These are phyloP conservation scores for Mortierella sp. DNA, from an alignment of 371 early-diverging fungal genomes.

Conservation along the genomic window DNA sequence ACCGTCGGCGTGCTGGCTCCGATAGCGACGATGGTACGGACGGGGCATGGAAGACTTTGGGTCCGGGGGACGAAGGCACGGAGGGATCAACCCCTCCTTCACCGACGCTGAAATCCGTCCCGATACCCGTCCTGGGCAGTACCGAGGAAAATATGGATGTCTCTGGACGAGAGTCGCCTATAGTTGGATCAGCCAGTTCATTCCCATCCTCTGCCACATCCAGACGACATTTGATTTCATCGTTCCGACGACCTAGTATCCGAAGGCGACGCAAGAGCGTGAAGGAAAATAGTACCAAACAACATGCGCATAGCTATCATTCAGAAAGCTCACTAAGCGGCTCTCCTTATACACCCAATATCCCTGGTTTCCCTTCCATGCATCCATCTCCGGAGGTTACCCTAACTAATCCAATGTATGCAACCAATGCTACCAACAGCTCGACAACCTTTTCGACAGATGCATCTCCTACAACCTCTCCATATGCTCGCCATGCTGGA, in stretches of 20 bases:
- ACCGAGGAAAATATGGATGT: conserved; percentile 4
- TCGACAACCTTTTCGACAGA: conserved; percentile 25
- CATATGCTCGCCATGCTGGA: conserved; percentile 14
- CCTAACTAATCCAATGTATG: conserved; percentile 3
- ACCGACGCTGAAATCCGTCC: background rate
- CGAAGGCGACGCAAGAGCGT: conserved; percentile 39
- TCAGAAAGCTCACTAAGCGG: conserved; percentile 29
- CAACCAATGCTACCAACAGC: background rate
- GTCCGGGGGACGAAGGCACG: conserved; percentile 8
- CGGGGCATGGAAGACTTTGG: conserved; percentile 43
- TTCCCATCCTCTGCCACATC: conserved; percentile 21
- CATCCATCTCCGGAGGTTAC: conserved; percentile 5
- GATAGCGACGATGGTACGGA: conserved; percentile 20
- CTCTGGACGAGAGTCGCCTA: conserved; percentile 26
- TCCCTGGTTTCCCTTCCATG: conserved; percentile 19
- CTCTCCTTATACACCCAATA: conserved; percentile 31
- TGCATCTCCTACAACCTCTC: conserved; percentile 35
- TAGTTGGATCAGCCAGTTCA: conserved; percentile 22
- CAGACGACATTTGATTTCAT: conserved; percentile 43
- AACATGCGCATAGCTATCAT: conserved; percentile 6
- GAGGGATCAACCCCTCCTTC: background rate
- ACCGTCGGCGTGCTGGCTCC: conserved; percentile 16
- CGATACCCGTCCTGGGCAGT: conserved; percentile 12
- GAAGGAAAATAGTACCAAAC: conserved; percentile 18
- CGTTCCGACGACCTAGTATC: conserved; percentile 38